phyloP scores from a whole-genome alignment of 2,329 filamentous ascomycete species.

The Dothiorella sarmentorum region DNA sequence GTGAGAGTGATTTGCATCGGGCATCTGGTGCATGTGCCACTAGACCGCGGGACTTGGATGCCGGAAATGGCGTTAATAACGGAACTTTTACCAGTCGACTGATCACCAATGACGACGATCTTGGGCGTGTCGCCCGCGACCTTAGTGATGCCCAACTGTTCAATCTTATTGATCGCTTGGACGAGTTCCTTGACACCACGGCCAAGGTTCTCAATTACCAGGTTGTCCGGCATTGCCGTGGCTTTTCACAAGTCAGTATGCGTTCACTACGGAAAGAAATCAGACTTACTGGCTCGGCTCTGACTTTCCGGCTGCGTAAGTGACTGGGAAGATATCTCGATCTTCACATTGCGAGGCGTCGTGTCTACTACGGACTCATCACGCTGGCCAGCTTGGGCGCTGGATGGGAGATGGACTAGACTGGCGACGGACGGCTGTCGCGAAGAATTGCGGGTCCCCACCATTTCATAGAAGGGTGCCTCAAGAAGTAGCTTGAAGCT shows the following conservation, averaged over 20 bases:
- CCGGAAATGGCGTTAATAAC: constrained; percentile 51
- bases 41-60: constrained; percentile 67
- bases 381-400: neutral
- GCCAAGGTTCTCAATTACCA: neutral
- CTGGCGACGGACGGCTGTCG: neutral
- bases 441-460: neutral
- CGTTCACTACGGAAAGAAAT: too few relatives aligned
- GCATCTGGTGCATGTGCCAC: constrained; percentile 74
- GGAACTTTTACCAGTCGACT: constrained; percentile 78
- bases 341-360: neutral
- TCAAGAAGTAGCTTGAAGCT: too few relatives aligned
- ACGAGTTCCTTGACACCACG: constrained; percentile 57
- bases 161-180: constrained; percentile 60
- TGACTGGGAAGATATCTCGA: neutral
- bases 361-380: neutral
- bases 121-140: constrained; percentile 67
- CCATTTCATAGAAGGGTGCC: neutral
- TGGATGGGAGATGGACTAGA: neutral
- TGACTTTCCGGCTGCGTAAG: neutral
- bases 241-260: neutral
- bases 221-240: neutral
- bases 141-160: constrained; percentile 69
- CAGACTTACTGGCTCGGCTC: neutral
- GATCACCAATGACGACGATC: constrained; percentile 79
- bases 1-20: constrained; percentile 75